phyloP scores from a whole-genome alignment of 371 early-diverging fungal species.

The Sporodiniella umbellata region DNA sequence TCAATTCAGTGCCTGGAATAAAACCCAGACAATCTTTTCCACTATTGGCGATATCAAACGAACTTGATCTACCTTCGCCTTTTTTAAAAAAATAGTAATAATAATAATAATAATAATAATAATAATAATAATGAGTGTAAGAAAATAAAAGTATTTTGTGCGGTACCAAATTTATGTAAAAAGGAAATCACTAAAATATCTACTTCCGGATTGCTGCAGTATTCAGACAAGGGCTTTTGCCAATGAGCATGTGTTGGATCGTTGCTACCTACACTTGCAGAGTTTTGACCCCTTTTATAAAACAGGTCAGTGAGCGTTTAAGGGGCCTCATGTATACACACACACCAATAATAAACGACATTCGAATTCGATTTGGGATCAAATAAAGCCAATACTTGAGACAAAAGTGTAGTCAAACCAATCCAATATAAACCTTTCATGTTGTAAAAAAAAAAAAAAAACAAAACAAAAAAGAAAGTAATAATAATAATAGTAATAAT shows the following conservation, averaged over 20 bases:
- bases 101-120: too few species aligned
- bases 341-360: conserved; percentile 21
- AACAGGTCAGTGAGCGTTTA: too few species aligned
- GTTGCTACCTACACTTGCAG: conserved; percentile 11
- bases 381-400: conserved; percentile 3
- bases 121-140: too few species aligned
- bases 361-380: conserved; percentile 17
- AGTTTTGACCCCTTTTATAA: conserved; percentile 22
- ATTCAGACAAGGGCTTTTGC: conserved; percentile 44
- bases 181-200: conserved; percentile 64
- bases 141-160: conserved; percentile 1
- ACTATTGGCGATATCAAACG: conserved; percentile 18
- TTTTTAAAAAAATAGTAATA: neutral
- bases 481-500: neutral
- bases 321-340: too few species aligned
- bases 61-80: conserved; percentile 20
- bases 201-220: conserved; percentile 49
- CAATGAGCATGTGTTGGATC: conserved; percentile 11
- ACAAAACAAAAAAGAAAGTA: neutral
- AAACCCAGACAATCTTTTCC: conserved; percentile 16
- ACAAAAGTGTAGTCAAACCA: neutral
- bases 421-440: neutral
- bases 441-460: neutral
- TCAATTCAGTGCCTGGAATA: conserved; percentile 37
- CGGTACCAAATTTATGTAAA: conserved; percentile 51